Evolutionary conservation across 768 basidiomycete species (phyloP).

Genomic region (Phallus indusiatus): DNA sequence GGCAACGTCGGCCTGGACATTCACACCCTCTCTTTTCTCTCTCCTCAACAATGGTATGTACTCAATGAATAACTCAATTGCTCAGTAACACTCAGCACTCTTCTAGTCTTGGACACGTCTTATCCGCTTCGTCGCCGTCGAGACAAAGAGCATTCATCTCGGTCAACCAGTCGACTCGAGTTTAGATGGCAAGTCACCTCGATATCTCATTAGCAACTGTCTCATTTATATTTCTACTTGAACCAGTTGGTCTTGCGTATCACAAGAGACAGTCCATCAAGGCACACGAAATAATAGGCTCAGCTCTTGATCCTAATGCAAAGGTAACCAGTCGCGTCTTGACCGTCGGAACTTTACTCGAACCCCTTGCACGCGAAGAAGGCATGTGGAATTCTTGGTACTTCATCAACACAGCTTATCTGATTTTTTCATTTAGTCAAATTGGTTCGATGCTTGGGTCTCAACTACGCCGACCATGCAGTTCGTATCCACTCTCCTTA

Average conservation of each 20-base stretch:
- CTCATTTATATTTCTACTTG: not conserved
- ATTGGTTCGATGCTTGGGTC: conserved; percentile 64
- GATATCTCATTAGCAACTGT: not conserved
- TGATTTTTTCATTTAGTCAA: conserved; percentile 42
- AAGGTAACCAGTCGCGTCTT: conserved; percentile 53
- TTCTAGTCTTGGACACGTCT: conserved; percentile 69
- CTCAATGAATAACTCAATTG: not conserved
- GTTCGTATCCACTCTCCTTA: conserved; percentile 28
- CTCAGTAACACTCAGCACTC: not conserved
- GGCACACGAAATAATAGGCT: conserved; percentile 64
- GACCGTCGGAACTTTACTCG: conserved; percentile 62
- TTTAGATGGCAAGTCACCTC: conserved; percentile 44
- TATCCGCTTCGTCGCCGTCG: conserved; percentile 71
- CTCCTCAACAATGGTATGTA: too few relatives aligned
- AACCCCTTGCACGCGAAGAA: conserved; percentile 42
- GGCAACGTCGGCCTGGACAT: conserved; percentile 22
- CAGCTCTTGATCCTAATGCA: conserved; percentile 55
- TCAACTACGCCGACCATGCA: conserved; percentile 83
- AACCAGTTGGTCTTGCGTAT: conserved; percentile 51
- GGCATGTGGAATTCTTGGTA: conserved; percentile 2
- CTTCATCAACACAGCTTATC: not conserved
- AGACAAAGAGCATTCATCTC: conserved; percentile 65
- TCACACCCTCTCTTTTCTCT: conserved; percentile 22
- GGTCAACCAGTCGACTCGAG: conserved; percentile 64
- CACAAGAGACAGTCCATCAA: conserved; percentile 45